A percentile compares a stretch with the other conserved stretches of the same genome.
These are phyloP conservation scores for Karstenula rhodostoma DNA, from an alignment of 2,329 filamentous ascomycete genomes.

Conservation along the genomic window DNA sequence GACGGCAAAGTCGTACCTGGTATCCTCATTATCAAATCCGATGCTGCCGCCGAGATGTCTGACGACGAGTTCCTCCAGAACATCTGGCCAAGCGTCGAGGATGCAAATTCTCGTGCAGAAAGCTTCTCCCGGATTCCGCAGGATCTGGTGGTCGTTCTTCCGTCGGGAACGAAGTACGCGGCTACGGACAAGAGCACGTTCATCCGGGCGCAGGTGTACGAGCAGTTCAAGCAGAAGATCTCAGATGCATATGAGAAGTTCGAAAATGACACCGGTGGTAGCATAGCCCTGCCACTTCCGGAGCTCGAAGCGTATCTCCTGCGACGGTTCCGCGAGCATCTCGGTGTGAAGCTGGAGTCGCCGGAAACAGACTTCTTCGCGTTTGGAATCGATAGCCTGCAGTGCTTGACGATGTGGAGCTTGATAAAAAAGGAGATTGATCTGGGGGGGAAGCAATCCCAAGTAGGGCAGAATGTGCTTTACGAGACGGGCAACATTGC, in stretches of 20 bases:
- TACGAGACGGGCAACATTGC: conserved; percentile 65
- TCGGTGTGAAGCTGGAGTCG: conserved; percentile 29
- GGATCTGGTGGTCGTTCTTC: conserved; percentile 62
- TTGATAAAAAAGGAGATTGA: conserved; percentile 62
- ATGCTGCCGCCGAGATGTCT: conserved; percentile 52
- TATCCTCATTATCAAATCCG: conserved; percentile 61
- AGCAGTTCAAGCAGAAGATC: conserved; percentile 58
- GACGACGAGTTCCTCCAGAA: conserved; percentile 57
- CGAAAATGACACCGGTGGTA: conserved; percentile 27
- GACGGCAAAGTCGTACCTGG: conserved; percentile 62
- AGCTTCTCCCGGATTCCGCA: conserved; percentile 62
- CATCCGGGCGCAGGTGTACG: conserved; percentile 62
- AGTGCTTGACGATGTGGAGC: conserved; percentile 64
- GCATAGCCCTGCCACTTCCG: conserved; percentile 34
- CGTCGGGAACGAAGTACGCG: conserved; percentile 56
- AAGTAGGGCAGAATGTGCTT: conserved; percentile 64
- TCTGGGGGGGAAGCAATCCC: conserved; percentile 50
- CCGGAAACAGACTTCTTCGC: conserved; percentile 66
- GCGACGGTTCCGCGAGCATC: conserved; percentile 27
- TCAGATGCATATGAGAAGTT: conserved; percentile 53
- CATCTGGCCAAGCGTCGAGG: conserved; percentile 61
- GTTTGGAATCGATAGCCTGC: conserved; percentile 65
- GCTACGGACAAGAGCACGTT: conserved; percentile 66
- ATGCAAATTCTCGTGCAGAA: conserved; percentile 59
- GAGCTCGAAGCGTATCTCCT: conserved; percentile 45